A percentile compares a stretch with the other conserved stretches of the same genome.
Conservation (phyloP, 495 filamentous ascomycete genomes). For the Penicillium mononematosum region DNA sequence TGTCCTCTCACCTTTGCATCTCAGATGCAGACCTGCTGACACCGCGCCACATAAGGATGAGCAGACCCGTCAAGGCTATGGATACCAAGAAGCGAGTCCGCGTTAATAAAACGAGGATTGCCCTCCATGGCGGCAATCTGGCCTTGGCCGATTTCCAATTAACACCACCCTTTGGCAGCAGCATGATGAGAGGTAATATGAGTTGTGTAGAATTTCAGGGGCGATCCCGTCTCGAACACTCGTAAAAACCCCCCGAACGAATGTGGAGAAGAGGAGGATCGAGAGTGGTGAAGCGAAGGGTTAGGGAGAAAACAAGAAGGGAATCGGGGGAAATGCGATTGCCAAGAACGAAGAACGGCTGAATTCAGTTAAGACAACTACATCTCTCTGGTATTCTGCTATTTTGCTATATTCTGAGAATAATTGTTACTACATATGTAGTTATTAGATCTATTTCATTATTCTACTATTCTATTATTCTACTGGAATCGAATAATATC, state of each 20-base stretch:
- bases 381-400: neutral
- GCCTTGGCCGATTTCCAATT: slow-evolving; percentile 89
- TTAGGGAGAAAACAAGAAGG: slow-evolving; percentile 28
- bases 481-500: neutral
- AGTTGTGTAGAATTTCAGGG: slow-evolving; percentile 3
- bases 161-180: slow-evolving; percentile 84
- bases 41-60: slow-evolving; percentile 88
- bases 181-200: slow-evolving; percentile 44
- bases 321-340: slow-evolving; percentile 25
- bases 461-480: neutral
- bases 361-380: slow-evolving; percentile 10
- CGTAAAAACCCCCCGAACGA: slow-evolving; percentile 32
- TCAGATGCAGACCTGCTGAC: slow-evolving; percentile 77
- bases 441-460: neutral
- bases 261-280: slow-evolving; percentile 26
- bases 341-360: slow-evolving; percentile 15
- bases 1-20: slow-evolving; percentile 76
- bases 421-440: no score
- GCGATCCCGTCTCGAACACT: slow-evolving; percentile 9
- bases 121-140: slow-evolving; percentile 77
- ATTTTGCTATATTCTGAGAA: neutral
- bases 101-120: slow-evolving; percentile 72
- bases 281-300: slow-evolving; percentile 2
- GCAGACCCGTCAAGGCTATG: slow-evolving; percentile 65
- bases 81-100: slow-evolving; percentile 77